Evolutionary conservation across 768 basidiomycete genomes (phyloP), one percentile per base, ranked within the genome.

Genomic region (Hygrophorus pudorinus): DNA sequence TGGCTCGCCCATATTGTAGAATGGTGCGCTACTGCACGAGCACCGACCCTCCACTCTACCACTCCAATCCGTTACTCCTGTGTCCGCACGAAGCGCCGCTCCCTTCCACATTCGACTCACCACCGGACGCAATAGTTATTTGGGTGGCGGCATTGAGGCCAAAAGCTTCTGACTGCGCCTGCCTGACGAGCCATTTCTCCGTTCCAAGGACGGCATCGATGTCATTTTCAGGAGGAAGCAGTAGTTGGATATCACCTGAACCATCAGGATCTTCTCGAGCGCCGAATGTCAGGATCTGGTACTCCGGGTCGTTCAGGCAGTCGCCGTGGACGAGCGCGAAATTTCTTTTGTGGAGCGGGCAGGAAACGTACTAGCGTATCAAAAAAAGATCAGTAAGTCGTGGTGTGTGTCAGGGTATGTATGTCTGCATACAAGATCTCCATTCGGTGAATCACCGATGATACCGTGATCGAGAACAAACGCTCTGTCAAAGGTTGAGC

Each of bases 401-500:
- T 27, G 12, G 32, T 40, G 20, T 58, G 73, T 51, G 47, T 76
- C 76, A 65, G 75, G 63, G 9, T 7, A 31, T 29, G 31, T 42
- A 31, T 2, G 30, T 3, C 24, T 24, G 7, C 24, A 24, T 24
- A 24, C 24, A 24, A 24, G 42, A 36, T 70, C 65, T 9, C 78
- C 79, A 4, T 71, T 59, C 14, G 67, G 57, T 40, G 78, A 77
- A 51, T 84, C 81, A 0, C 81, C 80, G 7, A 87, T 64, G 42
- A 87, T 72, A 13, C 79, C 79, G 47, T 83, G 76, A 24, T 78
- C 78, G 7, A 85, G 74, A 7, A 85, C 79, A 52, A 84, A 81
- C 0, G 83, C 81, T 24, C 24, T 24, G 24, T 24, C 3, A 75
- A 70, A 16, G 7, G 1, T 4, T 14, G 11, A 68, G 68, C 50